Evolutionary conservation across 225 moss, liverwort and hornwort genomes (phyloP), one percentile per base, ranked within the genome.

Genomic region (Sphagnum contortum): DNA sequence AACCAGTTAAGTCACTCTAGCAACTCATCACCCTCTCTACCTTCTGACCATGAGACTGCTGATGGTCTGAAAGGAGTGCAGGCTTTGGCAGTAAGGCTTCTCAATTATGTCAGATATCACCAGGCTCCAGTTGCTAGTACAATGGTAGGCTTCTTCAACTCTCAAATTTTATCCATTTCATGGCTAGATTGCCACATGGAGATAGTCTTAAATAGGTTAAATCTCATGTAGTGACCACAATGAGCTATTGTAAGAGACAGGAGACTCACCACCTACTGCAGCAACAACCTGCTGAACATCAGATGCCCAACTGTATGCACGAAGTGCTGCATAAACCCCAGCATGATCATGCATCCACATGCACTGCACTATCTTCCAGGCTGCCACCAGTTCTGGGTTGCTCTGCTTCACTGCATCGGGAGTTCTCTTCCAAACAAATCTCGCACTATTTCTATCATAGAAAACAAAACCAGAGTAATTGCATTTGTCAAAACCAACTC

Each of bases 291-390:
- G 75, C 71, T 89, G 90, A 45, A 93, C 86, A 49, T 82, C 79
- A 9, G 87, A 72, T 70, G 81, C 93, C 96, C 96, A 98, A 64
- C 77, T 80, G 53, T 80, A 91, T 54, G 87, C 80, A 44, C 91
- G 85, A 45, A 98, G 77, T 49, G 96, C 85, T 58, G 75, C 79
- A 59, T 98, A 87, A 0, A 87, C 96, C 48, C 80, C 89, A 70
- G 93, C 76, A 71, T 98, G 93, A 66, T 93, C 90, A 69, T 89
- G 88, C 66, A 65, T 85, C 96, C 96, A 98, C 74, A 98, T 76
- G 60, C 72, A 83, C 77, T 84, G 83, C 14, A 84, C 91, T 67
- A 98, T 87, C 74, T 89, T 93, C 96, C 96, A 98, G 50, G 90
- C 87, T 76, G 91, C 93, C 50, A 70, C 64, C 62, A 98, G 76